phyloP scores from a whole-genome alignment of 2,329 filamentous ascomycete genomes.

The Verticillium klebahnii region DNA sequence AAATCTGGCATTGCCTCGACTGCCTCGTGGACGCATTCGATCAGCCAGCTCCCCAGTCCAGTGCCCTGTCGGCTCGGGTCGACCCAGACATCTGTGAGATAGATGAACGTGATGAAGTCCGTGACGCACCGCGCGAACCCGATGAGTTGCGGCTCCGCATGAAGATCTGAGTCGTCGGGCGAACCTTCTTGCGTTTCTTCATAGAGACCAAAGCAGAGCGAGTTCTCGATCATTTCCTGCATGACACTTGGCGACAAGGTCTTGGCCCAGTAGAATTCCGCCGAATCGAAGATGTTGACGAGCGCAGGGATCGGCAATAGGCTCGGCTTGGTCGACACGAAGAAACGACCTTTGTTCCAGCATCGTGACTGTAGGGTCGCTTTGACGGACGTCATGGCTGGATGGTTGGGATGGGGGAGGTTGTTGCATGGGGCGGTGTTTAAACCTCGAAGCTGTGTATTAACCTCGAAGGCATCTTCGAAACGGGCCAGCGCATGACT shows the following conservation, averaged over 20 bases:
- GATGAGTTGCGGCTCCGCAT: conserved; percentile 30
- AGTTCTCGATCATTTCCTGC: conserved; percentile 49
- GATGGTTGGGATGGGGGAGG: no score
- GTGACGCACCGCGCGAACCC: conserved; percentile 63
- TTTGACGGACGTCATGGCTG: conserved; percentile 1
- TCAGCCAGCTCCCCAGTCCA: conserved; percentile 62
- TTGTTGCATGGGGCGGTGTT: no score
- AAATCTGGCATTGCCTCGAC: conserved; percentile 53
- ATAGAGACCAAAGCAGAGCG: conserved; percentile 57
- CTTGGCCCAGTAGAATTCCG: conserved; percentile 58
- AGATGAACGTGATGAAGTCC: conserved; percentile 64
- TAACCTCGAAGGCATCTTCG: no score
- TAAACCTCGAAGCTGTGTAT: no score
- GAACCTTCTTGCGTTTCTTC: not conserved
- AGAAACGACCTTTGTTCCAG: conserved; percentile 49
- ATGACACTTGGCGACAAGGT: conserved; percentile 43
- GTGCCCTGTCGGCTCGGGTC: conserved; percentile 51
- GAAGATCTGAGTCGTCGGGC: not conserved
- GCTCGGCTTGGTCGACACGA: conserved; percentile 55
- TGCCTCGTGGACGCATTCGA: conserved; percentile 54
- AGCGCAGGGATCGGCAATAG: conserved; percentile 50
- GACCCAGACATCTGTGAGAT: conserved; percentile 66
- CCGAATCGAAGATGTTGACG: conserved; percentile 49
- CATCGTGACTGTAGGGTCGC: not conserved
- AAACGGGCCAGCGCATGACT: no score